phyloP scores from a whole-genome alignment of 2,329 filamentous ascomycete species.

The Microsporum audouinii region DNA sequence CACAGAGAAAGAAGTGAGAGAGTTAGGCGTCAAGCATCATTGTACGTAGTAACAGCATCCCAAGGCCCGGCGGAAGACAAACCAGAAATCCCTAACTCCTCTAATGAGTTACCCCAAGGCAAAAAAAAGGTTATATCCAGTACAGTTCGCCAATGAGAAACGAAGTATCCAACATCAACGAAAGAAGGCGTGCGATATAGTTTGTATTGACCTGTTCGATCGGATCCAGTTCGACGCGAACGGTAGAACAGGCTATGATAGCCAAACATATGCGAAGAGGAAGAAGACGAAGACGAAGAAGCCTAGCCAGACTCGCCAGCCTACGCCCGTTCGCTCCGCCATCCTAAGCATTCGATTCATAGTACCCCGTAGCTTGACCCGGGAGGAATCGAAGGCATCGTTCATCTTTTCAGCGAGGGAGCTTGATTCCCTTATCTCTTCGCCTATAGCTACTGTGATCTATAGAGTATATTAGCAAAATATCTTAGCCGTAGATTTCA shows the following conservation, averaged over 20 bases:
- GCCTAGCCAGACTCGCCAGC: conserved; percentile 84
- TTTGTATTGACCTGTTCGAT: not conserved
- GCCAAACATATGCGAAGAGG: conserved; percentile 86
- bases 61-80: not conserved
- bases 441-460: conserved; percentile 87
- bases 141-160: not conserved
- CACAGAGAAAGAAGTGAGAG: not conserved
- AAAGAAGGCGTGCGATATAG: not conserved
- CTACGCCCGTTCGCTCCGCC: conserved; percentile 86
- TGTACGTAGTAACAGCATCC: not conserved
- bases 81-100: not conserved
- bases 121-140: conserved; percentile 1
- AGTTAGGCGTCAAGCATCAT: not conserved
- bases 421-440: conserved; percentile 85
- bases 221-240: not conserved
- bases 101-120: not conserved
- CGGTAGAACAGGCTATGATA: conserved; percentile 48
- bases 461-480: conserved; percentile 26
- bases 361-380: conserved; percentile 69
- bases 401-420: conserved; percentile 92
- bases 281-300: conserved; percentile 78
- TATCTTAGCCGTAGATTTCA: conserved; percentile 4
- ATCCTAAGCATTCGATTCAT: conserved; percentile 97
- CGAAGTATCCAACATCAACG: not conserved
- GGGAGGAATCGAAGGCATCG: conserved; percentile 77